Evolutionary conservation across 768 basidiomycete species (phyloP), one percentile per base, ranked within the genome.

Genomic region (Boletus subcaerulescens): DNA sequence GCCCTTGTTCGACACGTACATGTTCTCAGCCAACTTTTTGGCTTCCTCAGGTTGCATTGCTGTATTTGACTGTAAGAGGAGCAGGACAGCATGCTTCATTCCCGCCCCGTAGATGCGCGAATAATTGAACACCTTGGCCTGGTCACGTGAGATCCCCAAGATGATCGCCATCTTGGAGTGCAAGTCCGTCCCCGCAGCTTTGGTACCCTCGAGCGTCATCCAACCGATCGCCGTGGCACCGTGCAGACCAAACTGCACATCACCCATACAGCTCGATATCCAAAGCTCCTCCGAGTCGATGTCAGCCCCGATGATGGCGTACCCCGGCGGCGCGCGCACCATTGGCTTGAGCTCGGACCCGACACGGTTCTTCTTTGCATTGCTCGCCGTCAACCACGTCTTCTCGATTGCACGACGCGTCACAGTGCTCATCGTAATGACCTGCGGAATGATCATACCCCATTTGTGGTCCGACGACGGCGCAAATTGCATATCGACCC

Each of bases 191-290:
- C 94, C 94, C 0, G 89, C 87, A 0, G 86, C 80, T 72, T 98
- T 98, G 15, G 95, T 96, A 1, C 97, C 95, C 70, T 98, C 97
- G 26, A 99, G 80, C 15, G 95, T 98, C 96, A 99, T 98, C 96
- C 96, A 98, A 4, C 97, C 96, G 41, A 99, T 85, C 2, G 96
- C 94, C 3, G 94, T 95, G 12, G 94, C 93, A 12, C 96, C 96
- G 62, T 99, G 95, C 53, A 96, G 70, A 10, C 96, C 97, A 69
- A 99, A 96, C 71, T 99, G 96, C 0, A 93, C 91, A 65, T 98
- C 97, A 1, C 95, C 96, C 92, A 98, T 96, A 56, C 93, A 92
- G 64, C 91, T 94, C n/a, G 95, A 96, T 60, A 98, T 98, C 97
- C 97, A 98, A 22, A 98, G 77, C 71, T 98, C 97, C 73, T 98